Evolutionary conservation across 495 filamentous ascomycete species (phyloP).

Genomic region (Pseudevernia furfuracea): DNA sequence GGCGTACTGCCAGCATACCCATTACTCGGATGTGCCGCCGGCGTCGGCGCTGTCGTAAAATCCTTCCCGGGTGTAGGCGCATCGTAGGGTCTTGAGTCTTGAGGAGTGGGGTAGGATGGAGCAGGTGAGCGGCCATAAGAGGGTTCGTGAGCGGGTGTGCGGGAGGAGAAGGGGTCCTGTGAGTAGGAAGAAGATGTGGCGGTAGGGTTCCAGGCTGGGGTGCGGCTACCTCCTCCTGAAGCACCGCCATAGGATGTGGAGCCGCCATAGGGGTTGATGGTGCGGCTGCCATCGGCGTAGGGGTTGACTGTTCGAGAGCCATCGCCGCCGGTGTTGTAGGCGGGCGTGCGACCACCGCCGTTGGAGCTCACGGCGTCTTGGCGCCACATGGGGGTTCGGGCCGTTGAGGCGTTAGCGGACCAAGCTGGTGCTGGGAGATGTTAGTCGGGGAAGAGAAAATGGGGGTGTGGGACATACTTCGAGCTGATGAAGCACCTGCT

Average conservation of each 20-base stretch:
- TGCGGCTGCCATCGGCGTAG: slow-evolving; percentile 67
- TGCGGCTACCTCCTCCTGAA: slow-evolving; percentile 33
- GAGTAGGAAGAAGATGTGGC: slow-evolving; percentile 30
- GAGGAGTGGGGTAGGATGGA: slow-evolving; percentile 66
- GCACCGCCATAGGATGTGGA: slow-evolving; percentile 31
- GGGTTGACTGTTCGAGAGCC: slow-evolving; percentile 62
- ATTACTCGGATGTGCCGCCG: slow-evolving; percentile 22
- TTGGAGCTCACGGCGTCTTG: slow-evolving; percentile 27
- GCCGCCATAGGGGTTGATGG: slow-evolving; percentile 48
- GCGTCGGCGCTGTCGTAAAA: slow-evolving; percentile 47
- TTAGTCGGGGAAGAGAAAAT: background rate
- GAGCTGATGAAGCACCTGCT: slow-evolving; percentile 17
- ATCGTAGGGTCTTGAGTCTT: slow-evolving; percentile 43
- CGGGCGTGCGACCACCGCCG: slow-evolving; percentile 58
- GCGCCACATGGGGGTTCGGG: slow-evolving; percentile 31
- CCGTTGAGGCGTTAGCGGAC: slow-evolving; percentile 34
- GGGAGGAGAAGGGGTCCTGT: slow-evolving; percentile 32
- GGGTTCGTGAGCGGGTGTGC: slow-evolving; percentile 50
- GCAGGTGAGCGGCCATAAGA: slow-evolving; percentile 38
- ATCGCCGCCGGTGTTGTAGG: slow-evolving; percentile 51
- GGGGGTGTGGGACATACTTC: slow-evolving; percentile 43
- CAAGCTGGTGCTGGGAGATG: slow-evolving; percentile 48
- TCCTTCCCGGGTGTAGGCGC: slow-evolving; percentile 70
- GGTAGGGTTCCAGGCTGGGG: slow-evolving; percentile 44
- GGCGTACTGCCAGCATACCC: slow-evolving; percentile 47